phyloP scores from a whole-genome alignment of 139 green algal genomes.

The Prasinococcaceae sp. region DNA sequence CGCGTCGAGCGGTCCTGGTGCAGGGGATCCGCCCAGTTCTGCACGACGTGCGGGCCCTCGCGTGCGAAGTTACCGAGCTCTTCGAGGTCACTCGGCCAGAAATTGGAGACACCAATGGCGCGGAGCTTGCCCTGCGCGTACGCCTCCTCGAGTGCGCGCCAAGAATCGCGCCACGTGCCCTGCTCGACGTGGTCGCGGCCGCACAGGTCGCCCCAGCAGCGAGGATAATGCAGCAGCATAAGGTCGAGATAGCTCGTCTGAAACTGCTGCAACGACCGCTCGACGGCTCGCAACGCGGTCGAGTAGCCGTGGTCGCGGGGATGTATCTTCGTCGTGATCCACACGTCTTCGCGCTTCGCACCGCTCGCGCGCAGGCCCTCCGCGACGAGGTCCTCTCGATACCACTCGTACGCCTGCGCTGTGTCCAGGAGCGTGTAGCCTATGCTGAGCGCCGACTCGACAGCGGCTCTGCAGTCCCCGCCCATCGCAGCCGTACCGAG shows the following conservation, averaged over 20 bases:
- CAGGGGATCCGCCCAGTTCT: too few species aligned
- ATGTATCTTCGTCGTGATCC: slow-evolving; percentile 17
- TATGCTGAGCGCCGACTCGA: slow-evolving; percentile 1
- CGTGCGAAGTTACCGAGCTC: slow-evolving; percentile 4
- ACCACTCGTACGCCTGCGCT: slow-evolving; percentile 14
- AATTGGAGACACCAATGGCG: slow-evolving; percentile 12
- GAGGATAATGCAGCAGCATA: slow-evolving; percentile 15
- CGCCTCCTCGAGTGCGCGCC: slow-evolving; percentile 4
- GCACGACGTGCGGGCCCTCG: too few species aligned
- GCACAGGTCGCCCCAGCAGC: slow-evolving; percentile 12
- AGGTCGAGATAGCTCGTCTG: slow-evolving; percentile 9
- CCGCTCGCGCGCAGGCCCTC: neutral
- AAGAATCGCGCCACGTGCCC: slow-evolving; percentile 12
- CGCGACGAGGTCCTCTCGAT: slow-evolving; percentile 14
- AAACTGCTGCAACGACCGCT: slow-evolving; percentile 6
- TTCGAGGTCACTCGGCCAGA: neutral
- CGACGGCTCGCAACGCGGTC: neutral
- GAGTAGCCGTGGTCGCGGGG: slow-evolving; percentile 1
- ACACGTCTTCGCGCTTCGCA: slow-evolving; percentile 4
- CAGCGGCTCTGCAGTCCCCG: neutral
- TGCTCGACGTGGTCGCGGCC: neutral
- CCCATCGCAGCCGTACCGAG: slow-evolving; percentile 16
- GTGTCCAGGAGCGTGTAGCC: slow-evolving; percentile 17
- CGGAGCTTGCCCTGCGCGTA: neutral
- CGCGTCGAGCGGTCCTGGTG: too few species aligned